Evolutionary conservation across 257 asterid genomes (phyloP).

Genomic region (Primulina tabacum): DNA sequence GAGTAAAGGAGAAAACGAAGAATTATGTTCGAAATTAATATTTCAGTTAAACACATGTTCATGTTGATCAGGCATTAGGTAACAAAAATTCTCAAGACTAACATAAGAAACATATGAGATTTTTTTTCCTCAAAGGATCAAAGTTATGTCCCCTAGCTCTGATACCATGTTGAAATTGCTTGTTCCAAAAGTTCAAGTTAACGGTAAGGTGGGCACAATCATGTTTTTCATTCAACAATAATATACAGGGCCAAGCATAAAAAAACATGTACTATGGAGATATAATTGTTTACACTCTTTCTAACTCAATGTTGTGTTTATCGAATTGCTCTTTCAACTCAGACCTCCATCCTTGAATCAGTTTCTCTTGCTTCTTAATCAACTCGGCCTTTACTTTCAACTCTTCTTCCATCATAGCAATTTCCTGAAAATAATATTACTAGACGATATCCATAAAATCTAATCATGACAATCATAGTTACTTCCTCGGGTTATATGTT

Average conservation of each 20-base stretch:
- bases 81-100: too few species aligned
- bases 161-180: too few species aligned
- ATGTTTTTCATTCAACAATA: too few species aligned
- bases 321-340: slow-evolving; percentile 72
- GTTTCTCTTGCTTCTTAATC: slow-evolving; percentile 55
- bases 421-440: slow-evolving; percentile 48
- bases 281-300: slow-evolving; percentile 44
- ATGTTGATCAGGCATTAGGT: too few species aligned
- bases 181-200: too few species aligned
- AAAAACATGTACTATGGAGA: not conserved
- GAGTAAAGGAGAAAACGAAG: too few species aligned
- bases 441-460: not conserved
- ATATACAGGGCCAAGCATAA: not conserved
- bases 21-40: too few species aligned
- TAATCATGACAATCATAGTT: not conserved
- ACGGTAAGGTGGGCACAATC: too few species aligned
- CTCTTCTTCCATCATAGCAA: slow-evolving; percentile 79
- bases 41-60: too few species aligned
- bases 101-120: too few species aligned
- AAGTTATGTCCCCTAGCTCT: too few species aligned
- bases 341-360: slow-evolving; percentile 66
- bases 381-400: slow-evolving; percentile 59
- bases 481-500: not conserved
- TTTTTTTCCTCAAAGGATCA: not conserved
- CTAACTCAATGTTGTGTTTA: slow-evolving; percentile 79